A percentile compares a stretch with the other conserved stretches of the same genome.
These are phyloP conservation scores for Theileria annulata DNA, from an alignment of 169 alveolate genomes.

Conservation along the genomic window DNA sequence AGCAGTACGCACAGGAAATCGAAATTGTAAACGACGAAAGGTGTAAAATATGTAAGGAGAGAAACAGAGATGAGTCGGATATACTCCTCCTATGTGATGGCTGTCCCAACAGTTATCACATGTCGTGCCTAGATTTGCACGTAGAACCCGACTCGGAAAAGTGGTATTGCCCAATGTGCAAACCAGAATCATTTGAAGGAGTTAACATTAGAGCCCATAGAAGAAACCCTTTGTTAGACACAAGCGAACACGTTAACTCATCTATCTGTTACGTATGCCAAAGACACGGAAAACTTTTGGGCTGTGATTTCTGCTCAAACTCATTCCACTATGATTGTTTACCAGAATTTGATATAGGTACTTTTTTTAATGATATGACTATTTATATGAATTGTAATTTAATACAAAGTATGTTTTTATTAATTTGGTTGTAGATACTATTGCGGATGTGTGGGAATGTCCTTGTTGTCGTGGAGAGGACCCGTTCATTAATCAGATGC, in stretches of 20 bases:
- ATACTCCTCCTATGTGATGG: slow-evolving; percentile 87
- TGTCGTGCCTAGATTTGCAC: slow-evolving; percentile 79
- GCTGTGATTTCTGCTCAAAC: slow-evolving; percentile 89
- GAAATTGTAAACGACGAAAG: slow-evolving; percentile 81
- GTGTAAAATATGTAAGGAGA: slow-evolving; percentile 81
- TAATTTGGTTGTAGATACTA: slow-evolving; percentile 59
- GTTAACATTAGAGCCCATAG: slow-evolving; percentile 75
- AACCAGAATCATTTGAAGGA: slow-evolving; percentile 81
- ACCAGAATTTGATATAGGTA: slow-evolving; percentile 81
- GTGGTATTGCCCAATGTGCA: slow-evolving; percentile 89
- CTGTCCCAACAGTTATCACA: slow-evolving; percentile 88
- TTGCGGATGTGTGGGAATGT: slow-evolving; percentile 88
- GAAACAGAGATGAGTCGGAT: slow-evolving; percentile 70
- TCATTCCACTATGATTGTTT: slow-evolving; percentile 86
- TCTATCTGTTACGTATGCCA: slow-evolving; percentile 89
- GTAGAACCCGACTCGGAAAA: slow-evolving; percentile 85
- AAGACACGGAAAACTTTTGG: slow-evolving; percentile 85
- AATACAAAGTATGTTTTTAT: slow-evolving; percentile 70
- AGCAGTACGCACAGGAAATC: slow-evolving; percentile 73
- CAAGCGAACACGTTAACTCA: slow-evolving; percentile 81
- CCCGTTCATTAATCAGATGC: slow-evolving; percentile 86
- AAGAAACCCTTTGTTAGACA: slow-evolving; percentile 69
- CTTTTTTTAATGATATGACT: slow-evolving; percentile 15
- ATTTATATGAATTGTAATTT: slow-evolving; percentile 77
- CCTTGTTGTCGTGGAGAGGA: slow-evolving; percentile 89